Base-by-base conservation (phyloP, 192 early-diverging fungal species). In the Rhizophagus prolifer region DNA sequence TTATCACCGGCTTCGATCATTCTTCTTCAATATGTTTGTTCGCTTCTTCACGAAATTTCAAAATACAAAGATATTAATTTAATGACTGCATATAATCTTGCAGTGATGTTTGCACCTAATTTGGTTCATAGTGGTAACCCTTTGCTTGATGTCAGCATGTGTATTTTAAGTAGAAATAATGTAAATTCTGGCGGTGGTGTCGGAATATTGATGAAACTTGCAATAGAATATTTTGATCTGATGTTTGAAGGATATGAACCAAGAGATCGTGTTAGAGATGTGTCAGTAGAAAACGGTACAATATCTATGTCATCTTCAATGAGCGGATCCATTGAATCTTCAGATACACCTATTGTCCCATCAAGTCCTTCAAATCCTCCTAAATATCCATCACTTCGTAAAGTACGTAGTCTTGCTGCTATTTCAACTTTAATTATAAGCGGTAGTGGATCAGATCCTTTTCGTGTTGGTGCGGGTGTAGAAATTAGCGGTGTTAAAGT, bases 41-140 rank as follows among this genome's bases (percentile, higher is more conserved):
- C 83, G 28, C 88, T 97, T 30, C 83, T 97, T 50, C 83, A 86
- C 46, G 84, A 90, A 21, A 89, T 96, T 34, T 88, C 94, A 26
- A 84, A 87, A 28, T 84, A 92, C 77, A 84, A 88, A 25, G 77
- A 81, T 50, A 76, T 78, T 1, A 98, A 97, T 87, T 86, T 90
- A 72, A 98, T 98, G 96, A 95, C 91, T 2, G 75, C 92, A 5
- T 83, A 85, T 41, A 95, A 94, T 80, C 83, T 97, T 61, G 92
- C 94, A 0, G 89, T 95, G 14, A 92, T 96, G 2, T 94, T 95
- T 88, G 86, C 94, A 7, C 95, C 95, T 8, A 98, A 96, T 75
- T 85, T 98, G 77, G 89, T 96, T 47, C 85, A 76, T 58, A 76
- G 75, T 34, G 75, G 75, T 9, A 67, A 65, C 58, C 75, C 75